Conservation (phyloP, 2,329 filamentous ascomycete genomes). For the Aspergillus amoenus region DNA sequence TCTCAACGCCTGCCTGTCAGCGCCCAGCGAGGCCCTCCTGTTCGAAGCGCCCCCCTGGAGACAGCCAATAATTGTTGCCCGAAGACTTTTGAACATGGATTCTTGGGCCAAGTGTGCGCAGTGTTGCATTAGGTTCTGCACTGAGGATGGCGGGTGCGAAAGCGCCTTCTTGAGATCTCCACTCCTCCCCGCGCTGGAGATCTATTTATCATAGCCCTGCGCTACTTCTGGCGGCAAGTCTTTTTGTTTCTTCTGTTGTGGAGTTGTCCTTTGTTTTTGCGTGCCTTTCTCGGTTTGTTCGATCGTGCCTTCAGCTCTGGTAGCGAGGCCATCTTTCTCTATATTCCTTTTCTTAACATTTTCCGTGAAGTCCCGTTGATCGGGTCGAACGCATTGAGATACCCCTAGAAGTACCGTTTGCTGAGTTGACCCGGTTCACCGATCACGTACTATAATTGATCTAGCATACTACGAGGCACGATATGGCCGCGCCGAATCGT, state of each 20-base stretch:
- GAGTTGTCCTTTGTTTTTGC: slow-evolving; percentile 28
- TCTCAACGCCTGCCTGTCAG: slow-evolving; percentile 15
- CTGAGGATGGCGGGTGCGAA: slow-evolving; percentile 14
- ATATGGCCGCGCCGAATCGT: slow-evolving; percentile 50
- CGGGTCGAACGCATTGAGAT: slow-evolving; percentile 31
- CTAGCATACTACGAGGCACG: slow-evolving; percentile 21
- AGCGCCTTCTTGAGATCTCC: slow-evolving; percentile 19
- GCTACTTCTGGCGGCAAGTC: slow-evolving; percentile 22
- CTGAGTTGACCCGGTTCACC: slow-evolving; percentile 9
- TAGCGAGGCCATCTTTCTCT: slow-evolving; percentile 30
- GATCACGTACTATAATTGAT: slow-evolving; percentile 29
- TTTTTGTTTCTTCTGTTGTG: slow-evolving; percentile 19
- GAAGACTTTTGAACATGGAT: slow-evolving; percentile 10
- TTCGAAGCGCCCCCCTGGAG: slow-evolving; percentile 20
- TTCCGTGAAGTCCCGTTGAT: slow-evolving; percentile 27
- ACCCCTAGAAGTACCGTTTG: slow-evolving; percentile 25
- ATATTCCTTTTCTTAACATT: slow-evolving; percentile 10
- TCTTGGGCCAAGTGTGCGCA: slow-evolving; percentile 25
- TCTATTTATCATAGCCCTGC: slow-evolving; percentile 32
- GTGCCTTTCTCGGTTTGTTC: slow-evolving; percentile 22
- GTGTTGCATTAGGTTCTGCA: slow-evolving; percentile 36
- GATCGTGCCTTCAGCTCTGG: slow-evolving; percentile 33
- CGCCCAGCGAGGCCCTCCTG: slow-evolving; percentile 6
- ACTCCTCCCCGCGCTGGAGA: slow-evolving; percentile 7
- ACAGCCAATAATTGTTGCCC: slow-evolving; percentile 19